These are phyloP conservation scores for Aquilaria malaccensis DNA, from an alignment of 345 rosid genomes.

Conservation along the genomic window DNA sequence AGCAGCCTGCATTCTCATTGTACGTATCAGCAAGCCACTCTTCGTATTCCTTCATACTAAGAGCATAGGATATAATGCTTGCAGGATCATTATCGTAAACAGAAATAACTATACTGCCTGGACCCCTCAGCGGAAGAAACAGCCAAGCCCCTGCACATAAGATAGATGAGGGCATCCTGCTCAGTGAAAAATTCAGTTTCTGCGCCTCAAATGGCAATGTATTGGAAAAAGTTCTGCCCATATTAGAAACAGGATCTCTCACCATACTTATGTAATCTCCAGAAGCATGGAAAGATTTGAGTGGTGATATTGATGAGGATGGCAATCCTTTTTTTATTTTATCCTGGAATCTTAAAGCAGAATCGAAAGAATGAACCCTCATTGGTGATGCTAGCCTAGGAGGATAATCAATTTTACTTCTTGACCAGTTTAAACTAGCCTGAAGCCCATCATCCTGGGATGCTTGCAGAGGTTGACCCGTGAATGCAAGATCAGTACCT, in stretches of 20 bases:
- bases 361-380: constrained; percentile 83
- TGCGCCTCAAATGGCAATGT: constrained; percentile 60
- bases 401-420: constrained; percentile 24
- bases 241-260: constrained; percentile 70
- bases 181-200: constrained; percentile 44
- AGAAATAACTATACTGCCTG: constrained; percentile 53
- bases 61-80: constrained; percentile 85
- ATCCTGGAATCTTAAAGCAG: constrained; percentile 66
- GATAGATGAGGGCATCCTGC: constrained; percentile 43
- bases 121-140: constrained; percentile 50
- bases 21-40: constrained; percentile 53
- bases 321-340: constrained; percentile 52
- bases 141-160: constrained; percentile 75
- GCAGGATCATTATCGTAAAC: constrained; percentile 91
- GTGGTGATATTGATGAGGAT: constrained; percentile 47
- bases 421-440: constrained; percentile 19
- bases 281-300: constrained; percentile 82
- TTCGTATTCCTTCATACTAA: constrained; percentile 69
- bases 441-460: constrained; percentile 32
- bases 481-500: constrained; percentile 48
- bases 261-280: constrained; percentile 77
- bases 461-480: constrained; percentile 24
- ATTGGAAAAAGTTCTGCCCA: constrained; percentile 51
- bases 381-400: constrained; percentile 45
- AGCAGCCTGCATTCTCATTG: constrained; percentile 36